Conservation (phyloP, 2,329 filamentous ascomycete species). For the Metarhizium album region DNA sequence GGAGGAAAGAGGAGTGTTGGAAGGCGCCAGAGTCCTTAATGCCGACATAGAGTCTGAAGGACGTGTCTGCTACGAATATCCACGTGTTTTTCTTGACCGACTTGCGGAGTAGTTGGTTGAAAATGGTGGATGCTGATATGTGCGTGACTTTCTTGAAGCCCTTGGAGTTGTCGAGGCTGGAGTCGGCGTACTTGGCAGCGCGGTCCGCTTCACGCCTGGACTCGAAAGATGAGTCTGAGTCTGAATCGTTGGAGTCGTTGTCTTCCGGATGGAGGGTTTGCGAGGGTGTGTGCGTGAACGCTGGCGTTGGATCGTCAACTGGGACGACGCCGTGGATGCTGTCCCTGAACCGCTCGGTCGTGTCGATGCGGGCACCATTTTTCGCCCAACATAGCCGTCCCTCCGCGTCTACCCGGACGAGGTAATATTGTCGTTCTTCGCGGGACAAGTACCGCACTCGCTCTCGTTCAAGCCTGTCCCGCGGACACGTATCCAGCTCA, state of each 20-base stretch:
- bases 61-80: slow-evolving; percentile 87
- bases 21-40: slow-evolving; percentile 85
- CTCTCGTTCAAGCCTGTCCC: slow-evolving; percentile 65
- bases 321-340: slow-evolving; percentile 66
- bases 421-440: slow-evolving; percentile 72
- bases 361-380: slow-evolving; percentile 68
- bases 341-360: slow-evolving; percentile 64
- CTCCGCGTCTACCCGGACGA: slow-evolving; percentile 63
- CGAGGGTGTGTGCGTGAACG: slow-evolving; percentile 26
- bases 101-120: slow-evolving; percentile 69
- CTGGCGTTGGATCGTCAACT: slow-evolving; percentile 46
- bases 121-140: slow-evolving; percentile 59
- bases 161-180: slow-evolving; percentile 49
- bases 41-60: slow-evolving; percentile 75
- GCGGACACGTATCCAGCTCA: slow-evolving; percentile 60
- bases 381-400: slow-evolving; percentile 82
- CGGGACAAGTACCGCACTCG: slow-evolving; percentile 73
- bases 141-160: slow-evolving; percentile 46
- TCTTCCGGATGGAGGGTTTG: slow-evolving; percentile 5
- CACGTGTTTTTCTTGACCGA: slow-evolving; percentile 79
- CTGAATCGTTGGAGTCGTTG: slow-evolving; percentile 12
- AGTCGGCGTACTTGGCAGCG: slow-evolving; percentile 53
- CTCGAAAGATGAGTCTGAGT: slow-evolving; percentile 28
- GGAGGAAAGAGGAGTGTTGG: slow-evolving; percentile 82
- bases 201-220: slow-evolving; percentile 47